Conservation (phyloP, 169 alveolate genomes). For the Cryptosporidium sp. region DNA sequence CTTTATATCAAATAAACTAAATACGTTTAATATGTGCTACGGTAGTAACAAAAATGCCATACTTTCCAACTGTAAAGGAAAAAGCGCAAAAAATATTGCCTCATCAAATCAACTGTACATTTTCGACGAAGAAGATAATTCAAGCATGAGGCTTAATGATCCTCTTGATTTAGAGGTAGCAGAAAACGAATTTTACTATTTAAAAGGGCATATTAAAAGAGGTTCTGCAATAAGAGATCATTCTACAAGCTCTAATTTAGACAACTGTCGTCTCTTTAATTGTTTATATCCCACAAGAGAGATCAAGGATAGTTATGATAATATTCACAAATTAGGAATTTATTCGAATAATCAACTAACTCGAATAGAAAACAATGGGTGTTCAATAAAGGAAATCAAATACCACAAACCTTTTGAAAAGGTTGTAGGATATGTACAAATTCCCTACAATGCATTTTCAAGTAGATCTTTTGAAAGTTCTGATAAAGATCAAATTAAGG, state of each 20-base stretch:
- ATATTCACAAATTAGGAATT: neutral
- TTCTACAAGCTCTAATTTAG: neutral
- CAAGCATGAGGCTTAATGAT: neutral
- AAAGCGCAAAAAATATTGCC: neutral
- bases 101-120: constrained; percentile 1
- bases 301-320: neutral
- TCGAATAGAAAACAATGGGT: neutral
- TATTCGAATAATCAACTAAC: neutral
- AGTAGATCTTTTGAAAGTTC: neutral
- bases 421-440: constrained; percentile 51
- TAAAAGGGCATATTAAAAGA: constrained; percentile 14
- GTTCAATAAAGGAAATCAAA: constrained; percentile 22
- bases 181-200: constrained; percentile 68
- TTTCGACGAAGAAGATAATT: constrained; percentile 58
- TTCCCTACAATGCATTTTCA: constrained; percentile 27
- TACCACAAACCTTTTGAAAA: constrained; percentile 29
- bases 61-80: constrained; percentile 2
- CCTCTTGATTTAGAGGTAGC: constrained; percentile 48
- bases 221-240: constrained; percentile 15
- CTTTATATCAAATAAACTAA: no score
- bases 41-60: neutral
- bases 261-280: neutral
- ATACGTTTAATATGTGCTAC: neutral
- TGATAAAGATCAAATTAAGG: neutral
- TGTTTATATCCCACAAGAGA: constrained; percentile 2